A percentile compares a stretch with the other conserved stretches of the same genome.
Evolutionary conservation across 2,329 filamentous ascomycete species (phyloP).

Genomic region (Xylaria multiplex): DNA sequence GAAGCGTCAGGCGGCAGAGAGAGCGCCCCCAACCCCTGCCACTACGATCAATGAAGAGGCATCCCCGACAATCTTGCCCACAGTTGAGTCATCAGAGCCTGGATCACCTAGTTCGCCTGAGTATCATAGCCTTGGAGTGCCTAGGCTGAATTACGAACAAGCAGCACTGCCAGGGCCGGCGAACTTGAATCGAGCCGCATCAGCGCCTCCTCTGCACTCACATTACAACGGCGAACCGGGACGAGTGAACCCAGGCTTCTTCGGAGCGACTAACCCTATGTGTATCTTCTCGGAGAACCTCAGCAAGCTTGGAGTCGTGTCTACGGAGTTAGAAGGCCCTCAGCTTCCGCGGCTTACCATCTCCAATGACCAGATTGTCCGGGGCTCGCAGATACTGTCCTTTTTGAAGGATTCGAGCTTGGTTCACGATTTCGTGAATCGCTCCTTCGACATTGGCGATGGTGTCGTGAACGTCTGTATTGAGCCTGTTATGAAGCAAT

Average conservation of each 20-base stretch:
- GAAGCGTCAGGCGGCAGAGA: slow-evolving; percentile 37
- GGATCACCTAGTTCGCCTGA: slow-evolving; percentile 16
- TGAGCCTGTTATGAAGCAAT: slow-evolving; percentile 49
- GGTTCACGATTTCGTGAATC: slow-evolving; percentile 46
- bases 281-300: slow-evolving; percentile 49
- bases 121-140: slow-evolving; percentile 18
- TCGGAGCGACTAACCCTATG: slow-evolving; percentile 48
- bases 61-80: slow-evolving; percentile 33
- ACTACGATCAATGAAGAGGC: slow-evolving; percentile 37
- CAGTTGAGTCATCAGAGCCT: slow-evolving; percentile 40
- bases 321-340: slow-evolving; percentile 41
- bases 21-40: slow-evolving; percentile 41
- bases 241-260: slow-evolving; percentile 45
- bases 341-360: slow-evolving; percentile 43
- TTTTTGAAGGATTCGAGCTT: slow-evolving; percentile 48
- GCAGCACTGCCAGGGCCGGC: slow-evolving; percentile 31
- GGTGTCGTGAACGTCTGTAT: slow-evolving; percentile 44
- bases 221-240: slow-evolving; percentile 36
- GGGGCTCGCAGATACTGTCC: slow-evolving; percentile 48
- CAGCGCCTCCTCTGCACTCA: slow-evolving; percentile 46
- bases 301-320: slow-evolving; percentile 42
- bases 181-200: slow-evolving; percentile 46
- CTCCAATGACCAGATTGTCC: slow-evolving; percentile 47
- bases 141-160: slow-evolving; percentile 18
- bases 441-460: slow-evolving; percentile 46